These are phyloP conservation scores for Auriculariales sp. DNA, from an alignment of 768 basidiomycete species.

Conservation along the genomic window DNA sequence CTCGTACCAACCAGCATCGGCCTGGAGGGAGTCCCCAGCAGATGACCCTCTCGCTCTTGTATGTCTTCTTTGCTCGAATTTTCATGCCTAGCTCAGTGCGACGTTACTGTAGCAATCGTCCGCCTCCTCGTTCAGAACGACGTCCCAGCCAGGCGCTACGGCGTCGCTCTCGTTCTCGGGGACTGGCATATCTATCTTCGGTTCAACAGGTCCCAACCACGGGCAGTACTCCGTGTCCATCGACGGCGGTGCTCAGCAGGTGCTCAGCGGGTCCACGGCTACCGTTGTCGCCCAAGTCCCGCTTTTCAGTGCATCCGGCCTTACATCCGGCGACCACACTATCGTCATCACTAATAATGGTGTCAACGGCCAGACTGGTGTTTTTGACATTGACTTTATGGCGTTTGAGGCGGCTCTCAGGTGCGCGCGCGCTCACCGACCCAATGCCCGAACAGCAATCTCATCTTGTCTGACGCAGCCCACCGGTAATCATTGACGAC, in stretches of 20 bases:
- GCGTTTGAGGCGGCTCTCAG: constrained; percentile 20
- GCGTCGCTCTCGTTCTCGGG: constrained; percentile 38
- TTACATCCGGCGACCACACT: constrained; percentile 31
- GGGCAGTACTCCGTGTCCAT: constrained; percentile 30
- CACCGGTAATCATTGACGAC: constrained; percentile 24
- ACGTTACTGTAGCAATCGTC: neutral
- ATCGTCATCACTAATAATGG: constrained; percentile 26
- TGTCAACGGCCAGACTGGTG: constrained; percentile 18
- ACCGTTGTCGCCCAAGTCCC: constrained; percentile 20
- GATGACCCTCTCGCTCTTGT: neutral
- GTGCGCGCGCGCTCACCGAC: constrained; percentile 11
- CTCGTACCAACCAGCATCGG: neutral
- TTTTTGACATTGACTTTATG: constrained; percentile 38
- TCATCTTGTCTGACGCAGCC: neutral
- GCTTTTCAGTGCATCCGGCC: constrained; percentile 27
- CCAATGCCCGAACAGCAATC: constrained; percentile 9
- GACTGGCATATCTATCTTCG: constrained; percentile 39
- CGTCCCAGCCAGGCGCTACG: constrained; percentile 28
- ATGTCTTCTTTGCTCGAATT: neutral
- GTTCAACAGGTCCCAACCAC: constrained; percentile 29
- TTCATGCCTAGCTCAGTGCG: neutral
- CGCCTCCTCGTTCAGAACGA: constrained; percentile 4
- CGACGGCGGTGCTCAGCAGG: constrained; percentile 25
- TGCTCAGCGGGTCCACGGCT: constrained; percentile 20
- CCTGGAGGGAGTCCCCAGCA: neutral